Evolutionary conservation across 2,329 filamentous ascomycete species (phyloP).

Genomic region (Knufia petricola): DNA sequence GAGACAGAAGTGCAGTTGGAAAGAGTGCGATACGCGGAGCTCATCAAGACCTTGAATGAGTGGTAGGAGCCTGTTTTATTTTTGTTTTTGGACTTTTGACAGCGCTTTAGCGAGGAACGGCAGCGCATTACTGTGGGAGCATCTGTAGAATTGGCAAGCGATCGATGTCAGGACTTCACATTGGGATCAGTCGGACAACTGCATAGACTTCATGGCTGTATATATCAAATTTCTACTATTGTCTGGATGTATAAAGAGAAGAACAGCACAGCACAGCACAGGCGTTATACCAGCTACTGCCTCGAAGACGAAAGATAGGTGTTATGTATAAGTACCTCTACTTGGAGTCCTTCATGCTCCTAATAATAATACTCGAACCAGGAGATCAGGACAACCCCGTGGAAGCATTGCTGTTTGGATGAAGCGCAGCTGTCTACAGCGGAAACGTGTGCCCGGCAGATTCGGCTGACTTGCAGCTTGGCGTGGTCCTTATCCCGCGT

Average conservation of each 20-base stretch:
- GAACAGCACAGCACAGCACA: neutral
- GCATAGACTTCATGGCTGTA: neutral
- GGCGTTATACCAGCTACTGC: neutral
- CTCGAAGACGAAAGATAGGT: neutral
- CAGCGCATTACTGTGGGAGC: neutral
- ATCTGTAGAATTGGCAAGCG: neutral
- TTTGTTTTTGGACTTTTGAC: no score
- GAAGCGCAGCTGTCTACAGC: no score
- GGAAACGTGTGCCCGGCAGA: no score
- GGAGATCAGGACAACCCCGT: no score
- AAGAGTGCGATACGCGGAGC: constrained; percentile 36
- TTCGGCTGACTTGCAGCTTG: no score
- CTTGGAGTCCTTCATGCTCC: no score
- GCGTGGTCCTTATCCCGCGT: no score
- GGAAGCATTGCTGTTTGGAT: no score
- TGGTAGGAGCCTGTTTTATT: neutral
- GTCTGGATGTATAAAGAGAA: neutral
- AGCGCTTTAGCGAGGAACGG: constrained; percentile 2
- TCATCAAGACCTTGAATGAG: constrained; percentile 6
- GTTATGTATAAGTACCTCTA: neutral
- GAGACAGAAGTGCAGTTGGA: constrained; percentile 59
- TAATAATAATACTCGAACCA: no score
- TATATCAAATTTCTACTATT: neutral
- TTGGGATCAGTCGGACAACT: no score
- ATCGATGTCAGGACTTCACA: no score